Evolutionary conservation across 75 land plant species (phyloP).

Genomic region (Sequoiadendron giganteum): DNA sequence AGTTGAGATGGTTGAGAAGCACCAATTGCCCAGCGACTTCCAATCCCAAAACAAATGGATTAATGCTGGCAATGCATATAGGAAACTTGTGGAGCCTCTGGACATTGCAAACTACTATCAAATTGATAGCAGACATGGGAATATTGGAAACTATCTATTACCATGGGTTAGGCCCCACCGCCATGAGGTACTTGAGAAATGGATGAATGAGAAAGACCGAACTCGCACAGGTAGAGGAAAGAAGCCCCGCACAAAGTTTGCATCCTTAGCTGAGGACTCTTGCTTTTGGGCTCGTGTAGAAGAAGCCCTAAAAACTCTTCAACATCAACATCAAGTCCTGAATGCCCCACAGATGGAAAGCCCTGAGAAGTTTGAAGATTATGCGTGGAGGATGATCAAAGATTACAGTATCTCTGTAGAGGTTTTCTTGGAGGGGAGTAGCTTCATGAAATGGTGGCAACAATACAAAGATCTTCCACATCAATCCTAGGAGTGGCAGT

Average conservation of each 20-base stretch:
- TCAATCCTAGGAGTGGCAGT: background rate
- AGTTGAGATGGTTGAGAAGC: too few relatives aligned
- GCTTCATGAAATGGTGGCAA: slow-evolving; percentile 2
- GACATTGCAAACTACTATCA: slow-evolving; percentile 10
- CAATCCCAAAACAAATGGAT: slow-evolving; percentile 9
- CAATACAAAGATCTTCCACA: background rate
- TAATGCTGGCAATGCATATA: slow-evolving; percentile 9
- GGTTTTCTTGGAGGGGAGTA: background rate
- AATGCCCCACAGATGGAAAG: background rate
- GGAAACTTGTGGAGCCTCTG: slow-evolving; percentile 17
- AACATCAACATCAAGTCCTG: background rate
- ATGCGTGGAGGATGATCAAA: background rate
- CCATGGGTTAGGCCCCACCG: background rate
- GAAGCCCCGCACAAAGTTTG: background rate
- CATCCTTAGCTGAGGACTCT: background rate
- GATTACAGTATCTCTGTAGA: background rate
- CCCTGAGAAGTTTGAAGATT: background rate
- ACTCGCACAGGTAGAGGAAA: background rate
- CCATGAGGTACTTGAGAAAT: slow-evolving; percentile 9
- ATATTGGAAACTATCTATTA: background rate
- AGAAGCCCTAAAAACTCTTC: background rate
- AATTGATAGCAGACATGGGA: too few relatives aligned
- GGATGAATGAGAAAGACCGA: background rate
- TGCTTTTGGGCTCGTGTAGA: slow-evolving; percentile 8
- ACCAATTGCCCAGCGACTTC: too few relatives aligned